Evolutionary conservation across 805 yeast genomes (phyloP), one percentile per base, ranked within the genome.

Genomic region (Naumovozyma dairenensis): DNA sequence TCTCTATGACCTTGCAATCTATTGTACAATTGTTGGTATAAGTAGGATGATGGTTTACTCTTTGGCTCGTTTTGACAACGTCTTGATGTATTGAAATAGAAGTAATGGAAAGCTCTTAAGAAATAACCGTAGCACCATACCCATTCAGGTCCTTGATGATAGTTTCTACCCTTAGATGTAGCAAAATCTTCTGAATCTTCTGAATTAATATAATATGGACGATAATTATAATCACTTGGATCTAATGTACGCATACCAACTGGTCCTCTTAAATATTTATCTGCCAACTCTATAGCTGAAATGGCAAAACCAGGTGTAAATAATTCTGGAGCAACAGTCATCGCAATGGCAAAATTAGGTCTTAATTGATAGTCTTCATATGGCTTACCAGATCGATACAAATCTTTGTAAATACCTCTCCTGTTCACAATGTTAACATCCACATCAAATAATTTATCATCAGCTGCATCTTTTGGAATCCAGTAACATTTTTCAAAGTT

Each of bases 131-230:
- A 67, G 38, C 77, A 72, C 96, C 96, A 89, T 21, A 83, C 81
- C 98, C 98, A 89, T 55, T 92, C 98, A 2, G 98, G 98, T 2
- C 98, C 98, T 61, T 89, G 97, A 58, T 89, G 98, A 56, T 89
- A 89, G 60, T 92, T 92, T 49, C 97, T 72, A 20, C 98, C 98
- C 59, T 86, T 85, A 2, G 96, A 69, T 0, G 96, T 86, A 1
- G 93, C 85, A 67, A 86, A 92, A 57, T 89, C 95, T 4, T 69
- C 74, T 34, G 72, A 74, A 49, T 89, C 97, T 26, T 72, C 80
- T 31, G 85, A 63, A 55, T 89, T 92, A 50, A 66, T 65, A 58
- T 89, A 89, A 60, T 83, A 74, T 2, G 98, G 98, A 42, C 94
- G 70, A 57, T 92, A 89, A 59, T 89, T 87, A 63, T 76, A 71